Evolutionary conservation across 495 filamentous ascomycete species (phyloP).

Genomic region (Xylaria intraflava): DNA sequence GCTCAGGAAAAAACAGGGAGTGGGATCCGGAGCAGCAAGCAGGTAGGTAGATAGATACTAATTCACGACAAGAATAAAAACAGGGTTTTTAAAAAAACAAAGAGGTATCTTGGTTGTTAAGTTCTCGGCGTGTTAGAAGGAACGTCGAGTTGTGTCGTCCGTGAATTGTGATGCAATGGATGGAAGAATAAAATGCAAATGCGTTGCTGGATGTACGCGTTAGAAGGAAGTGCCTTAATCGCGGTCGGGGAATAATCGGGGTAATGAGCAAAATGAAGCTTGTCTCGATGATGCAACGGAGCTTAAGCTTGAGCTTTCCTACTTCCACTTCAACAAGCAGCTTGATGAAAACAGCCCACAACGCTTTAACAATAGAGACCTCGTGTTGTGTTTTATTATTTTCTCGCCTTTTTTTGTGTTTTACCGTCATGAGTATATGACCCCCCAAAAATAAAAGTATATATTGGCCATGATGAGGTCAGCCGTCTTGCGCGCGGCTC

Average conservation of each 20-base stretch:
- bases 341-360: not conserved
- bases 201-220: no score
- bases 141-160: no score
- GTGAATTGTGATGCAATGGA: not conserved
- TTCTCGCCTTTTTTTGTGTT: not conserved
- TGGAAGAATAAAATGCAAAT: not conserved
- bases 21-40: not conserved
- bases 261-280: not conserved
- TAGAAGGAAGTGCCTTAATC: no score
- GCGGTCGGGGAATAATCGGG: constrained; percentile 9
- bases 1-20: not conserved
- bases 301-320: not conserved
- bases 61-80: no score
- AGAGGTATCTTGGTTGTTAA: no score
- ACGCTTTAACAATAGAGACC: no score
- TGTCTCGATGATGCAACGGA: constrained; percentile 1
- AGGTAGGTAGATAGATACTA: no score
- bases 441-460: not conserved
- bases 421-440: not conserved
- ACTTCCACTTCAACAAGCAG: no score
- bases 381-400: not conserved
- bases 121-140: no score
- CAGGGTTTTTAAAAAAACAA: no score
- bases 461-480: constrained; percentile 19
- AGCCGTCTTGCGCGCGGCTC: constrained; percentile 14